Conservation (phyloP, 192 early-diverging fungal genomes). For the Gryganskiella cystojenkinii region DNA sequence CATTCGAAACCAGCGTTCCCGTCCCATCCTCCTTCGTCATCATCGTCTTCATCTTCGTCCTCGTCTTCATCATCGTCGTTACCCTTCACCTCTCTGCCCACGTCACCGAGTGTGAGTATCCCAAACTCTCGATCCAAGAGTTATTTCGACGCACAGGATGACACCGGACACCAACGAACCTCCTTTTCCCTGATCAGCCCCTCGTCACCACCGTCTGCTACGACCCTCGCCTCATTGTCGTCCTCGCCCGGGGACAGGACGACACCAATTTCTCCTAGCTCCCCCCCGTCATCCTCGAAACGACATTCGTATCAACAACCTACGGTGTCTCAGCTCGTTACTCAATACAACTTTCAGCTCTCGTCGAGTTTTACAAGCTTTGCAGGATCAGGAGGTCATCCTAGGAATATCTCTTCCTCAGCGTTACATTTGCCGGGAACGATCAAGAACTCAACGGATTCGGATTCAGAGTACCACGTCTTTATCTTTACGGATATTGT, state of each 20-base stretch:
- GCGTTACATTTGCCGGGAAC: conserved; percentile 32
- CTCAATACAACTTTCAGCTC: conserved; percentile 35
- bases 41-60: not conserved
- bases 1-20: conserved; percentile 40
- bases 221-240: conserved; percentile 29
- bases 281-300: not conserved
- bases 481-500: conserved; percentile 52
- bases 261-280: conserved; percentile 11
- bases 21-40: conserved; percentile 10
- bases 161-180: conserved; percentile 2
- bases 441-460: conserved; percentile 48
- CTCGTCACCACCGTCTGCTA: conserved; percentile 19
- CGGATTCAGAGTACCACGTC: conserved; percentile 45
- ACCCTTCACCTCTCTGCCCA: conserved; percentile 8
- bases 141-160: conserved; percentile 3
- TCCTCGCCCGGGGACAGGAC: conserved; percentile 5
- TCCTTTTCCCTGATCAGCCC: conserved; percentile 3
- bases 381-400: conserved; percentile 9
- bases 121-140: conserved; percentile 6
- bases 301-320: conserved; percentile 11
- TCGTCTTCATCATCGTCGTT: conserved; percentile 16
- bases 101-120: conserved; percentile 4
- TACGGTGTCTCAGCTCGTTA: conserved; percentile 27
- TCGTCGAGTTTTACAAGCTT: conserved; percentile 41
- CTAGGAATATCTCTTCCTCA: conserved; percentile 31